Evolutionary conservation across 768 basidiomycete genomes (phyloP).

Genomic region (Megacollybia marginata): DNA sequence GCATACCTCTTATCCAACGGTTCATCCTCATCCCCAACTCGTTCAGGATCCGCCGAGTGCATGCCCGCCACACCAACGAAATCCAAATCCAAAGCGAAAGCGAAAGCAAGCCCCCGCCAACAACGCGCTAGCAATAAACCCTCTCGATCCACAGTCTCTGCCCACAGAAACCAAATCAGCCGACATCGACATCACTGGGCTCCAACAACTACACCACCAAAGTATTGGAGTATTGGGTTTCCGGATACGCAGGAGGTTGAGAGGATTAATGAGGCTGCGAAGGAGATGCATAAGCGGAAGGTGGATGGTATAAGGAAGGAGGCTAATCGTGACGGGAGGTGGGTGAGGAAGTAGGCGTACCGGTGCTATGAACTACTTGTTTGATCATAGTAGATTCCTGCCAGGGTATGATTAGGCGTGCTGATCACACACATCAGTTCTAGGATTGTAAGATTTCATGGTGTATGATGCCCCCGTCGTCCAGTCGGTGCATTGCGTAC

Average conservation of each 20-base stretch:
- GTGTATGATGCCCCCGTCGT: no score
- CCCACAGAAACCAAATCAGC: conserved; percentile 67
- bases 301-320: conserved; percentile 50
- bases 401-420: no score
- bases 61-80: no score
- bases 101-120: no score
- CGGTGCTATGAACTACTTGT: no score
- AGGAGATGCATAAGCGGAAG: conserved; percentile 66
- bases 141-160: conserved; percentile 23
- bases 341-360: conserved; percentile 22
- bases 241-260: conserved; percentile 77
- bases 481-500: no score
- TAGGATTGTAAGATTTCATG: no score
- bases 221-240: conserved; percentile 89
- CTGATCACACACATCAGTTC: no score
- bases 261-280: conserved; percentile 68
- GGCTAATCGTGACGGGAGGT: conserved; percentile 38
- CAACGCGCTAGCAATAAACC: no score
- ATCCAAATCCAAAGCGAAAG: no score
- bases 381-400: no score
- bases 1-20: conserved; percentile 1
- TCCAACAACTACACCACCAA: conserved; percentile 69
- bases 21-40: background rate
- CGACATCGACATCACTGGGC: conserved; percentile 69
- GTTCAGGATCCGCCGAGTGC: background rate